phyloP scores from a whole-genome alignment of 345 rosid genomes.

The Erysimum cheiranthoides region DNA sequence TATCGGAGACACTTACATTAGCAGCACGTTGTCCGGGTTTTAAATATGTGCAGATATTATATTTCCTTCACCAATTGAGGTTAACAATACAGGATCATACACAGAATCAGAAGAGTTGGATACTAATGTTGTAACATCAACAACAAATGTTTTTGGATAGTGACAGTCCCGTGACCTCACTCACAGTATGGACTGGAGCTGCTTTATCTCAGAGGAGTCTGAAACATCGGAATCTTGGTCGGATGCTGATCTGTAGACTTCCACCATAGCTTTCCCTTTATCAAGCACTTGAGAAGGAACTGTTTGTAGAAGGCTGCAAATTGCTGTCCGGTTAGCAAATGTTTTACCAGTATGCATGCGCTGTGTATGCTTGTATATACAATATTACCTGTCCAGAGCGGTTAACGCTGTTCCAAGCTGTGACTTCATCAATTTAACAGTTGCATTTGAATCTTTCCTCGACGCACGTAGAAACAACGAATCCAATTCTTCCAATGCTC shows the following conservation, averaged over 20 bases:
- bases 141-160: background rate
- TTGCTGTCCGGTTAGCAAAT: background rate
- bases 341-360: background rate
- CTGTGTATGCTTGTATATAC: background rate
- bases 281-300: conserved; percentile 69
- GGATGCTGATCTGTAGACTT: conserved; percentile 59
- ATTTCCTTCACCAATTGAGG: background rate
- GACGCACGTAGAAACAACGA: conserved; percentile 73
- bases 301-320: conserved; percentile 71
- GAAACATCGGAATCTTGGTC: conserved; percentile 45
- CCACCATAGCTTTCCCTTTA: conserved; percentile 73
- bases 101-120: conserved; percentile 7
- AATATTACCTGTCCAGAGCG: conserved; percentile 66
- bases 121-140: background rate
- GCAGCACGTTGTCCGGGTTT: background rate
- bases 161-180: background rate
- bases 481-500: conserved; percentile 82
- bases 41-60: conserved; percentile 4
- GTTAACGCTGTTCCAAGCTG: conserved; percentile 60
- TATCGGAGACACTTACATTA: background rate
- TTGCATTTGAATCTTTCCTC: conserved; percentile 69
- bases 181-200: conserved; percentile 70
- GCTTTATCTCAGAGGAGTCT: conserved; percentile 73
- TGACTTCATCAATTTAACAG: conserved; percentile 66
- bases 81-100: conserved; percentile 13